Evolutionary conservation across 768 basidiomycete species (phyloP), one percentile per base, ranked within the genome.

Genomic region (Tylopilus plumbeoviolaceoides): DNA sequence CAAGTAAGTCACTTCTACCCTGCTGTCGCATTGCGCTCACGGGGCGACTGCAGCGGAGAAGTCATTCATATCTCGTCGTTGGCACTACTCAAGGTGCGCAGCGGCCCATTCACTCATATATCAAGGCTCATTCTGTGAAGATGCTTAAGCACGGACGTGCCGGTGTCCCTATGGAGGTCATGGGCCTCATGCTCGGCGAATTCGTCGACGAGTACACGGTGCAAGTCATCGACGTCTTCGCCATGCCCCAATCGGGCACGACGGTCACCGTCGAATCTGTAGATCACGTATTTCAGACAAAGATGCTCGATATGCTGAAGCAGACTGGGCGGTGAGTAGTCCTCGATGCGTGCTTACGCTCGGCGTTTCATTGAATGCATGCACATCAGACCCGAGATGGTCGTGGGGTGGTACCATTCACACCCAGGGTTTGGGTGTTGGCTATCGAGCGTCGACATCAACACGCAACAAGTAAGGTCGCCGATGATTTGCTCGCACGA

Each of bases 401-500:
- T 98, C 6, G 97, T 99, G 1, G 97, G 97, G 4, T 99, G 97
- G 97, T 99, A 99, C 66, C 97, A 99, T 72, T 98, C 97, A 36
- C 97, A 99, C 77, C 97, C 97, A 50, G 97, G 97, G 35, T 99
- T 98, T 72, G 97, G 97, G 5, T 99, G 97, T 70, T 99, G 97
- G 97, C 76, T 99, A 38, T 98, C 95, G 43, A 94, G 92, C 62
- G 95, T 98, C 20, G 97, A 99, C 73, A 94, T 98, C 67, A 97
- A 98, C 72, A 99, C 97, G 5, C 97, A 99, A 65, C 97, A 98
- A 77, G 95, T 88, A 50, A 45, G 25, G 51, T 35, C 57, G 23
- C 36, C 43, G 39, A 20, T 18, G 45, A 44, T 47, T 28, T 33
- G 36, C 27, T 21, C 43, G 54, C 51, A 46, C 41, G 20, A 41